These are phyloP conservation scores for Mycocentrospora acerina DNA, from an alignment of 2,329 filamentous ascomycete species.

Conservation along the genomic window DNA sequence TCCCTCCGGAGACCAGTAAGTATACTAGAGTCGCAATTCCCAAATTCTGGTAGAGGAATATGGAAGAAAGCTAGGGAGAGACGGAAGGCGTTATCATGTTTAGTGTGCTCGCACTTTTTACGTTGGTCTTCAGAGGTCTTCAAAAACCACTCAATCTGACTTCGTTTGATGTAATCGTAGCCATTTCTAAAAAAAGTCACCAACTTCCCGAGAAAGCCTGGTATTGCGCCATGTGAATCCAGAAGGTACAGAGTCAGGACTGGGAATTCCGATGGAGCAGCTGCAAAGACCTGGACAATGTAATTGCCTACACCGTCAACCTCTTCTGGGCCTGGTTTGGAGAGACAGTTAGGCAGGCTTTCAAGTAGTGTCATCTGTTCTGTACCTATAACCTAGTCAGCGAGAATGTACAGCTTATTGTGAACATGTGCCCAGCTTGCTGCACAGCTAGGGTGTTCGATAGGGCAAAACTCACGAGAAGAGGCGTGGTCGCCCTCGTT, in stretches of 20 bases:
- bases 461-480: slow-evolving; percentile 16
- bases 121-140: slow-evolving; percentile 68
- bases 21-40: slow-evolving; percentile 54
- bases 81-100: slow-evolving; percentile 80
- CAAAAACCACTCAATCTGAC: slow-evolving; percentile 90
- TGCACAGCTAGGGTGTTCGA: too few species aligned
- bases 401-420: slow-evolving; percentile 5
- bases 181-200: slow-evolving; percentile 81
- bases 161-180: slow-evolving; percentile 91
- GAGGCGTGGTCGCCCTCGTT: slow-evolving; percentile 43
- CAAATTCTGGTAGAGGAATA: slow-evolving; percentile 88
- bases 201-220: too few species aligned
- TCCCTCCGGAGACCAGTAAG: slow-evolving; percentile 75
- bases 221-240: slow-evolving; percentile 85
- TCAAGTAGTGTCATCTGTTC: slow-evolving; percentile 19
- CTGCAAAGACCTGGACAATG: slow-evolving; percentile 79
- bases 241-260: slow-evolving; percentile 75
- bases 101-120: slow-evolving; percentile 59
- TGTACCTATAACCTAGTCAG: slow-evolving; percentile 13
- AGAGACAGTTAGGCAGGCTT: slow-evolving; percentile 75
- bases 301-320: slow-evolving; percentile 94
- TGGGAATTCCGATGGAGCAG: slow-evolving; percentile 42
- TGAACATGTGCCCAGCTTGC: too few species aligned
- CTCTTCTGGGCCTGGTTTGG: slow-evolving; percentile 74
- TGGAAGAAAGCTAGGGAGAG: slow-evolving; percentile 94